Percentiles rank a stretch among this genome's conserved stretches.
These are phyloP conservation scores for Lichtheimia ornata DNA, from an alignment of 371 early-diverging fungal species.

Conservation along the genomic window DNA sequence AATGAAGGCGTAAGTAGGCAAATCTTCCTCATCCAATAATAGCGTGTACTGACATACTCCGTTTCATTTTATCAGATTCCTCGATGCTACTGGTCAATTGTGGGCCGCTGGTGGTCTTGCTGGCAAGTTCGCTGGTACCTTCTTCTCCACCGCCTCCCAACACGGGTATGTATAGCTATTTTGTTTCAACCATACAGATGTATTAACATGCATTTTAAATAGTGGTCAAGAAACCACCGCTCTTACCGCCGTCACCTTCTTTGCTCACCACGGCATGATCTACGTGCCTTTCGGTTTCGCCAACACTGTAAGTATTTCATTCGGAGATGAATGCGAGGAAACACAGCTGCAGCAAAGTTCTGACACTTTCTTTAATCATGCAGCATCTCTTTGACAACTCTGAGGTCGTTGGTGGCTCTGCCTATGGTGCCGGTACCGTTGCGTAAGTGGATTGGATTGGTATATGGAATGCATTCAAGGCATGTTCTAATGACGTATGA, in stretches of 20 bases:
- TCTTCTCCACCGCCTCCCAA: conserved; percentile 68
- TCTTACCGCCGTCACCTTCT: conserved; percentile 55
- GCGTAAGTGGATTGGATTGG: conserved; percentile 6
- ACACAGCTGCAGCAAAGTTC: neutral
- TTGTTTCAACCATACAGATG: too few species aligned
- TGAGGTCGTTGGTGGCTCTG: conserved; percentile 58
- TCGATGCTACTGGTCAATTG: conserved; percentile 70
- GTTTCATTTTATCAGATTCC: conserved; percentile 11
- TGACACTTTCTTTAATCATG: neutral
- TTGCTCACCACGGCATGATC: conserved; percentile 75
- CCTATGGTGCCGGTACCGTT: conserved; percentile 74
- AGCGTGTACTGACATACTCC: too few species aligned
- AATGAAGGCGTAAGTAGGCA: conserved; percentile 1
- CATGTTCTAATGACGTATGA: neutral
- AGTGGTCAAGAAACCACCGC: conserved; percentile 74
- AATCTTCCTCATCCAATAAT: too few species aligned
- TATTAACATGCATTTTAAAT: too few species aligned
- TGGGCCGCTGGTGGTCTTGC: conserved; percentile 61
- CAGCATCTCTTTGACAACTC: conserved; percentile 34
- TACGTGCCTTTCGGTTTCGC: conserved; percentile 69
- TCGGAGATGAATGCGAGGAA: neutral
- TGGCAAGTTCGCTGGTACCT: conserved; percentile 69
- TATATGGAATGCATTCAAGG: neutral
- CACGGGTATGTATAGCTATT: conserved; percentile 34
- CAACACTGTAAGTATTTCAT: conserved; percentile 15